These are phyloP conservation scores for Tagetes patula DNA, from an alignment of 129 eudicot genomes.

Conservation along the genomic window DNA sequence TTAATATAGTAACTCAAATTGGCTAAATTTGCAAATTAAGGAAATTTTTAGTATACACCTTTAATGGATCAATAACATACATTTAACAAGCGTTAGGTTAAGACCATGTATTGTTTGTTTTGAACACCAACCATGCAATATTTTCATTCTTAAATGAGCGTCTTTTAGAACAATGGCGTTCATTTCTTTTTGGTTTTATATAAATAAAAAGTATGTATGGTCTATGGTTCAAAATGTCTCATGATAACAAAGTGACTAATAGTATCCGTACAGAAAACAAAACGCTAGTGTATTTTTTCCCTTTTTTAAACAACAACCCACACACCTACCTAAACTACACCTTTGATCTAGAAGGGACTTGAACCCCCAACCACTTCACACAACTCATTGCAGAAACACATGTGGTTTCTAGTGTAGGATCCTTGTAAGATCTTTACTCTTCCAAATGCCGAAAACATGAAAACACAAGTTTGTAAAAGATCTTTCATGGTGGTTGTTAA, in stretches of 20 bases:
- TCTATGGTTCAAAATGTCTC: neutral
- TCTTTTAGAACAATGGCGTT: neutral
- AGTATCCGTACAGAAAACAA: neutral
- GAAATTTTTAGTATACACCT: too few relatives aligned
- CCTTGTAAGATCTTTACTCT: constrained; percentile 1
- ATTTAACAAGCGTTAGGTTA: neutral
- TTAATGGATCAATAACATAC: too few relatives aligned
- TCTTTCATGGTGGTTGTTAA: constrained; percentile 21
- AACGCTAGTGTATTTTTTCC: neutral
- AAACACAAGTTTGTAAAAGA: constrained; percentile 12
- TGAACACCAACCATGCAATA: neutral
- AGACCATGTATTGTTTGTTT: neutral
- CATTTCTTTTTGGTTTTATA: neutral
- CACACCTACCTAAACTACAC: constrained; percentile 1
- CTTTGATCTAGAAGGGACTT: neutral
- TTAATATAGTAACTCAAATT: too few relatives aligned
- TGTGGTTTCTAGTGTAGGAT: constrained; percentile 11
- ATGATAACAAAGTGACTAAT: neutral
- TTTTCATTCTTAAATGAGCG: neutral
- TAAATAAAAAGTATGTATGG: neutral
- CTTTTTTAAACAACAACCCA: neutral
- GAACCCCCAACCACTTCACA: constrained; percentile 4
- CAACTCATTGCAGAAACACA: constrained; percentile 23
- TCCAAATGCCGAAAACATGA: constrained; percentile 23
- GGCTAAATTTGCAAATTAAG: too few relatives aligned